Evolutionary conservation across 805 yeast species (phyloP).

Genomic region (Ogataea polymorpha): DNA sequence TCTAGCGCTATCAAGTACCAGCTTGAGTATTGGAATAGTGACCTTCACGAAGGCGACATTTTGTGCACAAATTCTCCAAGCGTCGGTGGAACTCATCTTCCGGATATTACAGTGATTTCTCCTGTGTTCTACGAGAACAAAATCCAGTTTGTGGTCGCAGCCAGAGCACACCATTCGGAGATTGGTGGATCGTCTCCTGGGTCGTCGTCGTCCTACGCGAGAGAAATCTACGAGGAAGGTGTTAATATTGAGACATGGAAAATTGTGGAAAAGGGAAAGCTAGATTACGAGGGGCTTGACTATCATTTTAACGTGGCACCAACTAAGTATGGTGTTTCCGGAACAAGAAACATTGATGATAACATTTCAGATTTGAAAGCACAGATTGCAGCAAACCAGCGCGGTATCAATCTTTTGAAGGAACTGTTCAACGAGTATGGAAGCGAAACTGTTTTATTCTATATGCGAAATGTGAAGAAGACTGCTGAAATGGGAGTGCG

Average conservation of each 20-base stretch:
- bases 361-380: slow-evolving; percentile 50
- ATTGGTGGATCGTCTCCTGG: slow-evolving; percentile 63
- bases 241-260: slow-evolving; percentile 52
- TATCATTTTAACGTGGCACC: slow-evolving; percentile 47
- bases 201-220: slow-evolving; percentile 53
- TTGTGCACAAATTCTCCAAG: slow-evolving; percentile 42
- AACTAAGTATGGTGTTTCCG: slow-evolving; percentile 48
- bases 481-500: slow-evolving; percentile 49
- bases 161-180: slow-evolving; percentile 62
- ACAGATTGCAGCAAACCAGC: slow-evolving; percentile 50
- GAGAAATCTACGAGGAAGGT: slow-evolving; percentile 53
- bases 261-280: slow-evolving; percentile 45
- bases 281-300: slow-evolving; percentile 51
- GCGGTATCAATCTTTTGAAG: slow-evolving; percentile 44
- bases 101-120: slow-evolving; percentile 54
- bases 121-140: slow-evolving; percentile 49
- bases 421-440: slow-evolving; percentile 44
- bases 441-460: slow-evolving; percentile 40
- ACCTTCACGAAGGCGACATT: slow-evolving; percentile 42
- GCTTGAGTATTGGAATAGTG: slow-evolving; percentile 36
- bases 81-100: slow-evolving; percentile 47
- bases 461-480: slow-evolving; percentile 44
- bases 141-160: slow-evolving; percentile 51
- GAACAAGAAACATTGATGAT: slow-evolving; percentile 52
- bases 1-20: slow-evolving; percentile 39